A percentile compares a stretch with the other conserved stretches of the same genome.
Evolutionary conservation across 2,329 filamentous ascomycete genomes (phyloP).

Genomic region (Helotiales sp.): DNA sequence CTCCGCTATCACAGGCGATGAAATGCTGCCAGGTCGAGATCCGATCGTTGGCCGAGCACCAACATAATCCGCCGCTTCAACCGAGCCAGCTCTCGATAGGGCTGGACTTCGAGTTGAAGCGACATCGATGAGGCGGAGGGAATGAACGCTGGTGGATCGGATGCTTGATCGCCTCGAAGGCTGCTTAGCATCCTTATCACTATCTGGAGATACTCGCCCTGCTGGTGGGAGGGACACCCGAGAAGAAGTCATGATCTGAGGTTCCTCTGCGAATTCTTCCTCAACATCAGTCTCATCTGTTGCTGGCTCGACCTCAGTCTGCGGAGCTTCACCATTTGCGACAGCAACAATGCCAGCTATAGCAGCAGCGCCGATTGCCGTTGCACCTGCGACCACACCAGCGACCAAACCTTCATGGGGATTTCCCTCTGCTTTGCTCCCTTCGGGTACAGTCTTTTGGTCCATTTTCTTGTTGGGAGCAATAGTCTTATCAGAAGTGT

Average conservation of each 20-base stretch:
- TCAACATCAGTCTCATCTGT: conserved; percentile 27
- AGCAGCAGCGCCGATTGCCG: conserved; percentile 22
- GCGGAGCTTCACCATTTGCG: conserved; percentile 24
- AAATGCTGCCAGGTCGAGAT: conserved; percentile 27
- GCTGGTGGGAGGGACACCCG: conserved; percentile 32
- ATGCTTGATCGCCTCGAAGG: conserved; percentile 28
- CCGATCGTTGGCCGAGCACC: conserved; percentile 15
- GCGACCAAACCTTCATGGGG: conserved; percentile 6
- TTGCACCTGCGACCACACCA: conserved; percentile 20
- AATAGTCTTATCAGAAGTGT: not conserved
- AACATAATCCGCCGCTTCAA: conserved; percentile 22
- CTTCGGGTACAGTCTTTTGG: not conserved
- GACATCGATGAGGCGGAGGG: conserved; percentile 36
- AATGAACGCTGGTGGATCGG: conserved; percentile 34
- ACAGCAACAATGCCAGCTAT: conserved; percentile 23
- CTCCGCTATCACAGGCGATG: conserved; percentile 21
- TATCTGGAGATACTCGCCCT: conserved; percentile 28
- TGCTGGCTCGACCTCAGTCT: conserved; percentile 11
- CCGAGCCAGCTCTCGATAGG: conserved; percentile 23
- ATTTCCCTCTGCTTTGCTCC: not conserved
- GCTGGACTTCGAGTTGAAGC: conserved; percentile 27
- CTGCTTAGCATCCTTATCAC: conserved; percentile 21
- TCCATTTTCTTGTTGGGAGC: not conserved
- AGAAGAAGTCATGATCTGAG: conserved; percentile 37
- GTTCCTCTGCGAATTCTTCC: conserved; percentile 33